Conservation (phyloP, 768 basidiomycete genomes). For the Ramaria sp. region DNA sequence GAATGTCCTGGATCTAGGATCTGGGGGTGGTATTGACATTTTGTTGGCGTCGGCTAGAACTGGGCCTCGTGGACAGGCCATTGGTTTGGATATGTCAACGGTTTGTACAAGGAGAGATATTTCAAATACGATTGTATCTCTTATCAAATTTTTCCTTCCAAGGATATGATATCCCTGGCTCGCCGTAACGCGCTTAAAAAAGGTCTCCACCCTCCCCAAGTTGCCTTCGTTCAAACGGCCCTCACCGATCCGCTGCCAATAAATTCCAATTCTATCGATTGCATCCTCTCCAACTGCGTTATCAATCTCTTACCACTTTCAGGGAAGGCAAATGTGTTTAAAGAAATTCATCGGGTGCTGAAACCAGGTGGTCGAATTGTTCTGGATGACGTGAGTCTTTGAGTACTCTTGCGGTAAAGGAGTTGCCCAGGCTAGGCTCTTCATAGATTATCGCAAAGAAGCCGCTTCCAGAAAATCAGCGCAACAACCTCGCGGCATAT, state of each 20-base stretch:
- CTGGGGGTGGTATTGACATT: slow-evolving; percentile 45
- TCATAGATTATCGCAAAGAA: too few species aligned
- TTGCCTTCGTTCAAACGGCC: slow-evolving; percentile 36
- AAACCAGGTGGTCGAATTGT: slow-evolving; percentile 37
- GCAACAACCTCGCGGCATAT: too few species aligned
- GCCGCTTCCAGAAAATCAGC: too few species aligned
- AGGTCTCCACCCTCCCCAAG: slow-evolving; percentile 33
- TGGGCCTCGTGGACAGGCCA: slow-evolving; percentile 35
- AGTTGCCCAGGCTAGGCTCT: too few species aligned
- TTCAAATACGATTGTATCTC: background rate
- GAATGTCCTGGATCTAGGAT: slow-evolving; percentile 44
- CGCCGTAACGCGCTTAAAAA: slow-evolving; percentile 32
- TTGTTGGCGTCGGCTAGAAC: slow-evolving; percentile 41
- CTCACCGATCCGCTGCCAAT: slow-evolving; percentile 40
- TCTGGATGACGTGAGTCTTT: too few species aligned
- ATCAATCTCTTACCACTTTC: slow-evolving; percentile 35
- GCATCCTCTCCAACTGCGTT: slow-evolving; percentile 48
- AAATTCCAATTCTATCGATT: slow-evolving; percentile 36
- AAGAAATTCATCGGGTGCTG: slow-evolving; percentile 38
- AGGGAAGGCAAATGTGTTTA: slow-evolving; percentile 31
- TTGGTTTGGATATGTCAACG: slow-evolving; percentile 44
- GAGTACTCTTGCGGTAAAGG: too few species aligned
- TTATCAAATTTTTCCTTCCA: too few species aligned
- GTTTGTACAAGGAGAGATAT: slow-evolving; percentile 23
- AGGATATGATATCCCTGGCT: slow-evolving; percentile 44